Evolutionary conservation across 352 stramenopile species (phyloP), one percentile per base, ranked within the genome.

Genomic region (Globisporangium heterothallicum): DNA sequence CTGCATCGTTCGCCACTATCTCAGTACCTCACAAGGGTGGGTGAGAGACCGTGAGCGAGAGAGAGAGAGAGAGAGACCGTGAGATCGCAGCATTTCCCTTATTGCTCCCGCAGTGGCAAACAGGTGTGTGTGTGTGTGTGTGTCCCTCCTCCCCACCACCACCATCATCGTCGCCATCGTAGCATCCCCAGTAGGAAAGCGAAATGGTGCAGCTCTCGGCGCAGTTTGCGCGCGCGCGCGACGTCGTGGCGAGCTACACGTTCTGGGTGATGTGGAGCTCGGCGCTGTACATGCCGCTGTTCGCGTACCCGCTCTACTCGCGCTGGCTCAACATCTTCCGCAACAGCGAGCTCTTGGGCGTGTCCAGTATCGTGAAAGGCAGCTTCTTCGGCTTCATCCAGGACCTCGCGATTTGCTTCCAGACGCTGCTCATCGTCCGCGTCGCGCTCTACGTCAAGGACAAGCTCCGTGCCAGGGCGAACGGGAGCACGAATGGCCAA

Each of bases 331-430:
- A 80, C 27, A 71, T 83, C 40, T 61, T 64, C 13, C 69, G 76
- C 1, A 84, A 80, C 44, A 63, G 70, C 24, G 71, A 84, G 53
- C 73, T 74, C 42, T 81, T 87, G 26, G 64, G 59, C 12, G 53
- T 54, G 2, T 29, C 46, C 5, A 80, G 61, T 49, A 74, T 87
- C 26, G 1, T 78, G 2, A 66, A 78, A 43, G 73, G 69, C 8
- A 53, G 84, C 25, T 4, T 76, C 14, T 70, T 64, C 6, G 76
- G 76, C 7, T 56, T 78, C 43, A 47, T 78, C 32, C 73, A 87
- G 41, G 76, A 87, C 51, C 52, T 84, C 29, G 76, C 76, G 9
- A 73, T 84, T 40, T 84, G 84, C 36, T 56, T 79, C 19, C 76
- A 87, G 48, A 63, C 73, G 30, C 30, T 52, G 21, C 30, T 52